Evolutionary conservation across 2,329 filamentous ascomycete genomes (phyloP), one percentile per base, ranked within the genome.

Genomic region (Trichoderma sp.): DNA sequence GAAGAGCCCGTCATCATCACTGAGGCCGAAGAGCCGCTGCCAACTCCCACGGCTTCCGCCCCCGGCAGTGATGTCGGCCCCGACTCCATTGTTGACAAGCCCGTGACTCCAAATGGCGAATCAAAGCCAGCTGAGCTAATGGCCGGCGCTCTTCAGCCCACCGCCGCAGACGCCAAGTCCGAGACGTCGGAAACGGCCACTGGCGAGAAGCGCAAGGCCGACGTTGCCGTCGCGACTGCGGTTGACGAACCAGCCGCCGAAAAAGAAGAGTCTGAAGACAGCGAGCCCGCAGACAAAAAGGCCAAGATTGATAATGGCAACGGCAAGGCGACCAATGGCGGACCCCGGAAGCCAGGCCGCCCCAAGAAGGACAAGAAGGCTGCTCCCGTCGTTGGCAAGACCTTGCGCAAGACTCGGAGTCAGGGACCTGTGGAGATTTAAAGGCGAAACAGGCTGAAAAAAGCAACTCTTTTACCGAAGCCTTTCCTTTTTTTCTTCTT

Each of bases 391-490:
- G 80, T 80, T 18, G 83, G 83, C 21, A 80, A 73, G 71, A 83
- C 83, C 7, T 78, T 79, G 60, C 79, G 83, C 57, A 84, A 83
- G 80, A 84, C 83, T 8, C 79, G 83, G 63, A 84, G 83, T 72
- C 83, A 84, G 74, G 83, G 83, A 0, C 80, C 81, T 2, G 80
- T 78, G 7, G 80, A 82, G 57, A 74, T 73, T 62, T 77, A 43
- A 56, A 21, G 36, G 26, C 39, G 9, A 32, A 62, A 36, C 32
- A n/a, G 24, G 47, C 57, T 51, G 61, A 51, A 34, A 47, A 21
- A 6, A 26, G 9, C 34, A n/a, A 18, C 24, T 53, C 15, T 15
- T 26, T 70, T 15, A 47, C 21, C 11, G 4, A 11, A 26, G 12
- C 21, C 21, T 53, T 34, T 36, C 8, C 15, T 14, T 21, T 34